Conservation (phyloP, 768 basidiomycete species). For the Podaxis sp. region DNA sequence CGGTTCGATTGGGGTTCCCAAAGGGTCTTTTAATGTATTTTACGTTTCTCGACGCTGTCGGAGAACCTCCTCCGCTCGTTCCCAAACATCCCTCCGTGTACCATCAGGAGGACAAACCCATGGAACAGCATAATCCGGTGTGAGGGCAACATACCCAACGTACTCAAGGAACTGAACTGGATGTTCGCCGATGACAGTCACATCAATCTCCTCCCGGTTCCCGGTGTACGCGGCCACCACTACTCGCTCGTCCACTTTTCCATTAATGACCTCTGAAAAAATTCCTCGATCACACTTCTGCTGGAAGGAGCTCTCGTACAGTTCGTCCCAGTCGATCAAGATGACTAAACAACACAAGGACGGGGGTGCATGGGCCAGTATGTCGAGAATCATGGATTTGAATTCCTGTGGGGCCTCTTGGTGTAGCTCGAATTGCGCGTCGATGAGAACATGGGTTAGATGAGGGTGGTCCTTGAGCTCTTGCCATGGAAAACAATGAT, state of each 20-base stretch:
- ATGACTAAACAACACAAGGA: constrained; percentile 1
- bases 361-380: neutral
- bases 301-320: constrained; percentile 8
- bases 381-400: neutral
- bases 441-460: constrained; percentile 6
- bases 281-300: neutral
- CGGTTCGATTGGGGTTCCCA: neutral
- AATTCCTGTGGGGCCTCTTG: neutral
- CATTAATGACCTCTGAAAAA: constrained; percentile 6
- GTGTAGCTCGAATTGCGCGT: constrained; percentile 2
- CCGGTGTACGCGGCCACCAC: constrained; percentile 4
- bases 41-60: neutral
- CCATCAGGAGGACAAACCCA: neutral
- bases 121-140: constrained; percentile 2
- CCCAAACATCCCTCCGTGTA: neutral
- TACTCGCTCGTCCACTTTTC: neutral
- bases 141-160: constrained; percentile 4
- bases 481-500: neutral
- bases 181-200: constrained; percentile 5
- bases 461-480: neutral
- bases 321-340: constrained; percentile 2
- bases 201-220: constrained; percentile 3
- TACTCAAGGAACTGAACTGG: constrained; percentile 5
- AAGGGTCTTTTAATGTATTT: neutral
- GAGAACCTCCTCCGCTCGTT: constrained; percentile 4